These are phyloP conservation scores for Kwoniella shandongensis DNA, from an alignment of 768 basidiomycete species.

Conservation along the genomic window DNA sequence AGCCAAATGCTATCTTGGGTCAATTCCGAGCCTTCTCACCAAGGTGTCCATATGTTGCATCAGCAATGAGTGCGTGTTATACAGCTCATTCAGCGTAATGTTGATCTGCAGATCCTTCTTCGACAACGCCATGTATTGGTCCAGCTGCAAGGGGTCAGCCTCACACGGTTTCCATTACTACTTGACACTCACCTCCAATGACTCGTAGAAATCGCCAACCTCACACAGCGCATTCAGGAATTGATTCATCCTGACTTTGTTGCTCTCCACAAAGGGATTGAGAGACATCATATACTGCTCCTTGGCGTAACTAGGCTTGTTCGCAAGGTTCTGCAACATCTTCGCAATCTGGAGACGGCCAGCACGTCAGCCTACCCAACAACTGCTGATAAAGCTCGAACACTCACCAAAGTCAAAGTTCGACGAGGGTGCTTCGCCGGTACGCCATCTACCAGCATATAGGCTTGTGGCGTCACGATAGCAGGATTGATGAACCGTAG, in stretches of 20 bases:
- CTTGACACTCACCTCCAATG: slow-evolving; percentile 72
- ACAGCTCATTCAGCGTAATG: slow-evolving; percentile 97
- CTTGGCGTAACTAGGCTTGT: slow-evolving; percentile 96
- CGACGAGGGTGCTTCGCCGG: slow-evolving; percentile 97
- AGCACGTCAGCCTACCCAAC: not conserved
- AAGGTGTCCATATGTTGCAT: slow-evolving; percentile 91
- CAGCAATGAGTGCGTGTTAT: slow-evolving; percentile 95
- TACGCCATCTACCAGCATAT: slow-evolving; percentile 97
- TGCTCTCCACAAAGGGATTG: slow-evolving; percentile 98
- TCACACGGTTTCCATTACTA: not conserved
- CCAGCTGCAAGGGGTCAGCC: slow-evolving; percentile 66
- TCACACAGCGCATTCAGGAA: slow-evolving; percentile 97
- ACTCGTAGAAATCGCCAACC: slow-evolving; percentile 98
- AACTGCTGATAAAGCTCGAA: not conserved
- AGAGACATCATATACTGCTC: slow-evolving; percentile 98
- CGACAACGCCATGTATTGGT: slow-evolving; percentile 99
- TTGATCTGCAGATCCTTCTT: slow-evolving; percentile 99
- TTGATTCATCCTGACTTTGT: slow-evolving; percentile 95
- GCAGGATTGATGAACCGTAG: slow-evolving; percentile 99
- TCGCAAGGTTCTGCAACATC: slow-evolving; percentile 98
- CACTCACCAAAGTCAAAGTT: slow-evolving; percentile 80
- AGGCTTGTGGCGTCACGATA: slow-evolving; percentile 97
- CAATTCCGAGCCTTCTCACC: slow-evolving; percentile 61
- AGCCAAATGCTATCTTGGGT: too few relatives aligned
- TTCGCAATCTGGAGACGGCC: slow-evolving; percentile 76